Evolutionary conservation across 2,329 filamentous ascomycete species (phyloP).

Genomic region (Fusarium keratoplasticum): DNA sequence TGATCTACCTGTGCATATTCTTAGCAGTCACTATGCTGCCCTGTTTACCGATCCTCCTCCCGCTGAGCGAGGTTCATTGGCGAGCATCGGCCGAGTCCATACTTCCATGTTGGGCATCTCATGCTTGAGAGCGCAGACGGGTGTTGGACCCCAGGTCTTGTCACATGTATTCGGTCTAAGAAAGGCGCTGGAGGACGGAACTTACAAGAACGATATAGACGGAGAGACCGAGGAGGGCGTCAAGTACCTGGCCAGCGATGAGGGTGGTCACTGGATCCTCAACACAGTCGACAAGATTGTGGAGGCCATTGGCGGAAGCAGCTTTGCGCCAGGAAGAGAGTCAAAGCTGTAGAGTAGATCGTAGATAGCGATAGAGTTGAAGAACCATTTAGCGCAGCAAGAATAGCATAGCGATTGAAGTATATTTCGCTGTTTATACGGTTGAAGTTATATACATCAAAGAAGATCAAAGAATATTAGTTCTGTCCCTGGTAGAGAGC

Average conservation of each 20-base stretch:
- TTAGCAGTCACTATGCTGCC: slow-evolving; percentile 79
- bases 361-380: background rate
- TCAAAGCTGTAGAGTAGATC: slow-evolving; percentile 29
- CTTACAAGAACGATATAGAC: slow-evolving; percentile 53
- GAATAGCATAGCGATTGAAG: background rate
- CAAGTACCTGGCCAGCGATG: slow-evolving; percentile 57
- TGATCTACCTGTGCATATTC: slow-evolving; percentile 83
- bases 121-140: slow-evolving; percentile 81
- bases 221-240: slow-evolving; percentile 50
- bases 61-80: slow-evolving; percentile 55
- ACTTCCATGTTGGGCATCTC: slow-evolving; percentile 80
- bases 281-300: slow-evolving; percentile 58
- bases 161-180: slow-evolving; percentile 84
- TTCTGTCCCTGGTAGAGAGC: slow-evolving; percentile 32
- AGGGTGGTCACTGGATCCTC: slow-evolving; percentile 61
- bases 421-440: background rate
- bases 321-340: slow-evolving; percentile 49
- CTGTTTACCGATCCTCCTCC: slow-evolving; percentile 76
- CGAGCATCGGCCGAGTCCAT: slow-evolving; percentile 74
- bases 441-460: background rate
- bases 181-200: slow-evolving; percentile 79
- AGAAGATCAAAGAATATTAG: background rate
- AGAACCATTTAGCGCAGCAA: background rate
- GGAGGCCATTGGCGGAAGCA: slow-evolving; percentile 58
- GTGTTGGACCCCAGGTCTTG: slow-evolving; percentile 84